These are phyloP conservation scores for Litsea cubeba DNA, from an alignment of 164 flowering plant species.

Conservation along the genomic window DNA sequence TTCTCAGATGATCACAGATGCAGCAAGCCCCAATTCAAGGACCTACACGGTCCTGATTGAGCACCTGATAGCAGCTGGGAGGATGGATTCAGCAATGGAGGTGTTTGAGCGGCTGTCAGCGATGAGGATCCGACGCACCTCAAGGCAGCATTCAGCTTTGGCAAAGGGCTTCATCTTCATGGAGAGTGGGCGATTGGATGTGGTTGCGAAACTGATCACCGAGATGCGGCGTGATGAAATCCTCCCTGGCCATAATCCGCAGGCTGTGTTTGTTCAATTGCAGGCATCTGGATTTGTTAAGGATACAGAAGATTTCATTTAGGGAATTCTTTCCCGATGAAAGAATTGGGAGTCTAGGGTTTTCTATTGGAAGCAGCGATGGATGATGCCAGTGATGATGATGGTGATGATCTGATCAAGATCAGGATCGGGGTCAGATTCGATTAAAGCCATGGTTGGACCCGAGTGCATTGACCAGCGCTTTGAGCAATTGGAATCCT, in stretches of 20 bases:
- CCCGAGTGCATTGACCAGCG: constrained; percentile 74
- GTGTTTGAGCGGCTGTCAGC: constrained; percentile 56
- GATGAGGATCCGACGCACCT: constrained; percentile 74
- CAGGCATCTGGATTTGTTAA: constrained; percentile 49
- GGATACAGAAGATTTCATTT: constrained; percentile 27
- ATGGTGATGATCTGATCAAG: constrained; percentile 3
- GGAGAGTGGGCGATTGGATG: constrained; percentile 33
- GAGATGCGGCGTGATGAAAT: constrained; percentile 76
- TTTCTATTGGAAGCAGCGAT: constrained; percentile 25
- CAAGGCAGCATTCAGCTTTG: constrained; percentile 54
- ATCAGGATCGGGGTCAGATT: constrained; percentile 21
- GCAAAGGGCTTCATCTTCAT: constrained; percentile 45
- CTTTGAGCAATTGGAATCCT: constrained; percentile 62
- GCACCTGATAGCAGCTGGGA: constrained; percentile 54
- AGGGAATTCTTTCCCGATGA: constrained; percentile 58
- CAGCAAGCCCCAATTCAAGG: constrained; percentile 72
- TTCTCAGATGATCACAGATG: constrained; percentile 47
- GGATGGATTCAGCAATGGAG: constrained; percentile 51
- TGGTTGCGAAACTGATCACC: constrained; percentile 42
- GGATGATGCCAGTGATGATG: constrained; percentile 16
- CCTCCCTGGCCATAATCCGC: constrained; percentile 59
- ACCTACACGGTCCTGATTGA: constrained; percentile 71
- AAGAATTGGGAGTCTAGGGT: constrained; percentile 44
- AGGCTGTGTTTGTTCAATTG: constrained; percentile 39
- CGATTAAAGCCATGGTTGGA: constrained; percentile 87